A percentile compares a stretch with the other conserved stretches of the same genome.
These are phyloP conservation scores for Aeschynomene evenia DNA, from an alignment of 306 rosid species.

Conservation along the genomic window DNA sequence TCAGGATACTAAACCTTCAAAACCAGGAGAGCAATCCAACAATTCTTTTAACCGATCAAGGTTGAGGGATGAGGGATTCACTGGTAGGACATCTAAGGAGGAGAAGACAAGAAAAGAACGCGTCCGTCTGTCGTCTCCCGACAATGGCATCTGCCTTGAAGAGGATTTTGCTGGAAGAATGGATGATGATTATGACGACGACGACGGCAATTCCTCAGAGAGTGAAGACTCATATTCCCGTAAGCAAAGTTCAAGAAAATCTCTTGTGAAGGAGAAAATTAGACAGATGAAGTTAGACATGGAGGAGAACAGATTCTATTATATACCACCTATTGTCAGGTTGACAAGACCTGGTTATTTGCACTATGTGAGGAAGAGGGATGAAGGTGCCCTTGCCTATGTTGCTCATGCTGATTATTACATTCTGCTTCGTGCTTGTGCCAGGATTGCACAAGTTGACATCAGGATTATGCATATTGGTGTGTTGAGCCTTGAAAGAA, in stretches of 20 bases:
- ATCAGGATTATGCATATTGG: conserved; percentile 70
- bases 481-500: conserved; percentile 71
- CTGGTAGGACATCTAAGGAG: conserved; percentile 1
- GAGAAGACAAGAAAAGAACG: conserved; percentile 29
- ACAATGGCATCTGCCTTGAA: conserved; percentile 18
- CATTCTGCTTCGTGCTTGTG: conserved; percentile 76
- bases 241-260: conserved; percentile 31
- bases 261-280: conserved; percentile 49
- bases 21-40: conserved; percentile 14
- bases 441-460: conserved; percentile 70
- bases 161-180: conserved; percentile 16
- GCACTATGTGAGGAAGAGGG: conserved; percentile 71
- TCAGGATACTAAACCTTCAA: conserved; percentile 48
- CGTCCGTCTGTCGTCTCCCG: conserved; percentile 6
- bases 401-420: conserved; percentile 90
- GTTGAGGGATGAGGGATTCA: conserved; percentile 24
- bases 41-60: conserved; percentile 28
- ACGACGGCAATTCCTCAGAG: conserved; percentile 10
- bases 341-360: conserved; percentile 54
- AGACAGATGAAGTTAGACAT: conserved; percentile 60
- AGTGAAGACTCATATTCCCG: conserved; percentile 24
- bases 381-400: conserved; percentile 56
- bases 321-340: conserved; percentile 61
- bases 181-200: neutral
- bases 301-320: conserved; percentile 81